Base-by-base conservation (phyloP, 1,139 yeast species). In the Kazachstania sp. region DNA sequence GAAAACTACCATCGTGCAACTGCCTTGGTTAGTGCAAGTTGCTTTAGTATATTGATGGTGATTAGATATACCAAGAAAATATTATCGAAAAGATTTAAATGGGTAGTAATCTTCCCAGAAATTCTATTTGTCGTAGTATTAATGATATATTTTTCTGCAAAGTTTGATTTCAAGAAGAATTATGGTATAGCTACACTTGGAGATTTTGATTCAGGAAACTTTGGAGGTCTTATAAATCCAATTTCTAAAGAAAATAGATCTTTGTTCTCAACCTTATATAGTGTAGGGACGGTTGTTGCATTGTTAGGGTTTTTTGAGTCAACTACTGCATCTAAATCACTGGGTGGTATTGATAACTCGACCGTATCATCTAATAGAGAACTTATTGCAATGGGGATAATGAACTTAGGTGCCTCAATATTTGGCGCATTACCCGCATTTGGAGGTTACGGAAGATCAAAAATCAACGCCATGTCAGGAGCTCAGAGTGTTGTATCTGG, bases 401-500 rank as follows among this genome's bases (percentile, higher is more conserved):
- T 85, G 44, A 92, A 90, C 58, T 54, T 88, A 2, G 68, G 75
- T 3, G 82, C 83, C 1, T 77, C 87, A 1, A 51, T 78, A 19
- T 79, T 68, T 47, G 92, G 95, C 3, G 86, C 92, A 0, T 70
- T 92, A 13, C 97, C 98, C 0, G 81, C 95, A 0, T 90, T 90
- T 72, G 98, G 98, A 2, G 97, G 98, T 0, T 92, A 92, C 61
- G 97, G 97, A 1, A 75, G 98, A 61, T 83, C 95, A 35, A 90
- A 86, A 59, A 81, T 92, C 49, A 92, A 92, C 66, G 86, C 92
- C 1, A 71, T 87, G 42, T 81, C 92, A 11, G 90, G 90, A 8
- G 97, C 95, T 0, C 79, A 79, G 54, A 85, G 96, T 0, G 92
- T 94, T 5, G 71, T 84, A 66, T 78, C 95, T 40, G 95, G 95